phyloP scores from a whole-genome alignment of 1,284 basidiomycete species.

The Cutaneotrichosporon sp. region DNA sequence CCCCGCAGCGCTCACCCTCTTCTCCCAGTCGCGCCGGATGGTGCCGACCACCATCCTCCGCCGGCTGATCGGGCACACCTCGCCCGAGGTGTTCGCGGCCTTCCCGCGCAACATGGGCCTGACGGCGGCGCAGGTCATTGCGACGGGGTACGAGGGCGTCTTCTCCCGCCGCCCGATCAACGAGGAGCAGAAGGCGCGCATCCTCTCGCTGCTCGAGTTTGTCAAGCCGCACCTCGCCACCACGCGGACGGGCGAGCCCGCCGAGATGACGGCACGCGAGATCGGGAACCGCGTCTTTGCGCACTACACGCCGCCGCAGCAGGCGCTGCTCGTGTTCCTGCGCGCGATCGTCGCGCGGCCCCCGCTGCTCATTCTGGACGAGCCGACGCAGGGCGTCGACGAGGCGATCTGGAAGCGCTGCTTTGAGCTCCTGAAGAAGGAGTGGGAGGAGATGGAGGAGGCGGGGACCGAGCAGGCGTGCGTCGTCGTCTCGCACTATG shows the following conservation, averaged over 20 bases:
- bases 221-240: conserved; percentile 53
- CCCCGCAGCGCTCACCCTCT: conserved; percentile 62
- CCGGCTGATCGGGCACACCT: conserved; percentile 71
- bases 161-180: conserved; percentile 62
- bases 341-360: conserved; percentile 72
- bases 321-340: conserved; percentile 76
- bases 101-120: conserved; percentile 77
- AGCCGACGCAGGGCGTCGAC: conserved; percentile 89
- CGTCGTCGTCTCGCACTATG: conserved; percentile 83
- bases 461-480: conserved; percentile 65
- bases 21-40: conserved; percentile 66
- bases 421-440: conserved; percentile 62
- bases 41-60: conserved; percentile 64
- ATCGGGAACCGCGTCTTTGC: conserved; percentile 60
- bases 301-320: conserved; percentile 67
- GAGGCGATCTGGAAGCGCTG: conserved; percentile 69
- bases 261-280: conserved; percentile 20
- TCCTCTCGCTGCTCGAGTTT: conserved; percentile 61
- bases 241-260: neutral
- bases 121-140: conserved; percentile 74
- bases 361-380: conserved; percentile 77
- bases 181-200: conserved; percentile 55
- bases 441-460: conserved; percentile 48
- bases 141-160: conserved; percentile 79
- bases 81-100: conserved; percentile 86